These are phyloP conservation scores for Exophiala sp. DNA, from an alignment of 2,329 filamentous ascomycete genomes.

Conservation along the genomic window DNA sequence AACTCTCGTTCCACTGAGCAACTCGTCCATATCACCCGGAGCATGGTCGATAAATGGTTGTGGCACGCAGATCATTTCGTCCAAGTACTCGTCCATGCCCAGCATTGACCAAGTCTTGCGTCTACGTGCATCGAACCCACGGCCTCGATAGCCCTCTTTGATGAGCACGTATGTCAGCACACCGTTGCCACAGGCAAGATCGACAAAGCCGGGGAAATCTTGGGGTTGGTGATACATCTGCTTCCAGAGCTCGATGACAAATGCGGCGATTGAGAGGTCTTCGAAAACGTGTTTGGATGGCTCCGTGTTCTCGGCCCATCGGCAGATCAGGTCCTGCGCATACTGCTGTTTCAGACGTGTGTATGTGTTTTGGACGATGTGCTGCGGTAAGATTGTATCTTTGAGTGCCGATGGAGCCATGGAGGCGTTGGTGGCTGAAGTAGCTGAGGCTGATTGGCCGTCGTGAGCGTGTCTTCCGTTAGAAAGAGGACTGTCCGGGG, in stretches of 20 bases:
- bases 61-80: constrained; percentile 59
- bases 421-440: constrained; percentile 54
- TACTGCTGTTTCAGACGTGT: constrained; percentile 72
- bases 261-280: constrained; percentile 83
- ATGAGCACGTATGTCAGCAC: constrained; percentile 77
- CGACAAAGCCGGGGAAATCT: constrained; percentile 80
- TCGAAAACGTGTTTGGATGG: constrained; percentile 92
- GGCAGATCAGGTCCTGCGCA: constrained; percentile 61
- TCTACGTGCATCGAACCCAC: constrained; percentile 83
- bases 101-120: constrained; percentile 81
- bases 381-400: constrained; percentile 71
- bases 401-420: constrained; percentile 76
- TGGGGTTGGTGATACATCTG: constrained; percentile 60
- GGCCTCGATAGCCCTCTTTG: constrained; percentile 73
- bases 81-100: constrained; percentile 42
- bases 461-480: too few relatives aligned
- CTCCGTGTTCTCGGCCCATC: constrained; percentile 82
- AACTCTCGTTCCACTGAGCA: constrained; percentile 2
- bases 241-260: constrained; percentile 84
- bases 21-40: background rate
- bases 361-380: constrained; percentile 75
- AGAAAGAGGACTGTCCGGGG: background rate
- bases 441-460: too few relatives aligned
- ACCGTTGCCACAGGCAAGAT: constrained; percentile 94
- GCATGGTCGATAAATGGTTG: constrained; percentile 38